Evolutionary conservation across 169 alveolate genomes (phyloP), one percentile per base, ranked within the genome.

Genomic region (Plasmodium malariae): DNA sequence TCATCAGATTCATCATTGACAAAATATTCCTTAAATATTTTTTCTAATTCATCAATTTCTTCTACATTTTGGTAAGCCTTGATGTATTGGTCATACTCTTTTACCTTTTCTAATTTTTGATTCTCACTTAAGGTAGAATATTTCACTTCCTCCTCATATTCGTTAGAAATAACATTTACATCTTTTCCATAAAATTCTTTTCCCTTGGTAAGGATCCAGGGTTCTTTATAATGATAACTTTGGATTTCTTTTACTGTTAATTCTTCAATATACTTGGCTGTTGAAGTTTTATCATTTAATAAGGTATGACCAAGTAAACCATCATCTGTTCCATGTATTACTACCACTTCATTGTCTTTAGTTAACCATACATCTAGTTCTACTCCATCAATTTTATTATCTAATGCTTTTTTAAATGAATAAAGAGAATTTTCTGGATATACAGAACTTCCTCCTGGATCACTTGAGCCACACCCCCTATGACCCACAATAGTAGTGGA

Each of bases 381-480:
- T 9, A 94, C 30, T 11, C 96, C 96, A 21, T 94, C 93, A 14
- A 87, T 89, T 12, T 92, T 91, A 0, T 57, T 14, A 26, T 91
- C 89, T 21, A 60, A 17, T 1, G 95, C 93, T 49, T 89, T 86
- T 32, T 70, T 73, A 80, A 94, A 87, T 30, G 96, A 62, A 17
- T 68, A 80, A 14, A 94, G 57, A 1, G 95, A 88, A 51, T 94
- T 94, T 49, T 94, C 96, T 17, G 95, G 95, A 60, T 62, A 91
- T 28, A 60, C 45, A 32, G 95, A 60, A 28, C 80, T 73, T 14
- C 94, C 87, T 0, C 94, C 94, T 6, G 92, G 91, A 36, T 71
- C 72, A 51, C 96, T 94, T 11, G 94, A 68, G 2, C 96, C 96
- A 73, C 93, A 83, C 32, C 96, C 96, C 17, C 96, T 87, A 73